A percentile compares a stretch with the other conserved stretches of the same genome.
phyloP scores from a whole-genome alignment of 148 eudicot genomes.

The Oxyria digyna region DNA sequence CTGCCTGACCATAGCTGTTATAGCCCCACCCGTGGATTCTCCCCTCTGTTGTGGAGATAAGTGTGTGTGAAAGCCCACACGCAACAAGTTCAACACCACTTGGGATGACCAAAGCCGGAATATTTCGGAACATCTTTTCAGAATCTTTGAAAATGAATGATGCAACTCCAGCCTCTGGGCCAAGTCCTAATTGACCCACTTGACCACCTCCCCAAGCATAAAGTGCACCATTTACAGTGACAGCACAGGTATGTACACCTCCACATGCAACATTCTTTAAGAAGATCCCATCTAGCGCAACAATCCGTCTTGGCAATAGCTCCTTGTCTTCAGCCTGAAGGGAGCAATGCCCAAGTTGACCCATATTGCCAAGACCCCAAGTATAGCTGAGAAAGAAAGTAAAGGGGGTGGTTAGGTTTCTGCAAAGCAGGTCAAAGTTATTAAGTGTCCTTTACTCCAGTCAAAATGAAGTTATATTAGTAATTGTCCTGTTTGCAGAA shows the following conservation, averaged over 20 bases:
- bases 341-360: conserved; percentile 96
- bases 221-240: conserved; percentile 81
- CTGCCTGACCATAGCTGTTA: conserved; percentile 94
- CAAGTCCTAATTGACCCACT: conserved; percentile 89
- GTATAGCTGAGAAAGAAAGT: conserved; percentile 50
- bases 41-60: conserved; percentile 73
- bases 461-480: background rate
- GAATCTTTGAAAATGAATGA: conserved; percentile 56
- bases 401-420: background rate
- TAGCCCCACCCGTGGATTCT: conserved; percentile 99
- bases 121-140: conserved; percentile 54
- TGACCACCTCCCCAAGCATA: conserved; percentile 99
- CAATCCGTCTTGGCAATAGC: conserved; percentile 78
- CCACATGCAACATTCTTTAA: conserved; percentile 71
- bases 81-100: conserved; percentile 64
- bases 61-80: conserved; percentile 98
- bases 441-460: background rate
- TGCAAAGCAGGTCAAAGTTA: background rate
- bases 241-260: conserved; percentile 93
- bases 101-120: conserved; percentile 71
- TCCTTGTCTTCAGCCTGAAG: conserved; percentile 89
- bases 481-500: background rate
- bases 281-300: conserved; percentile 60
- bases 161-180: conserved; percentile 61
- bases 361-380: conserved; percentile 96